Conservation (phyloP, 129 eudicot genomes). For the Sambucus nigra region DNA sequence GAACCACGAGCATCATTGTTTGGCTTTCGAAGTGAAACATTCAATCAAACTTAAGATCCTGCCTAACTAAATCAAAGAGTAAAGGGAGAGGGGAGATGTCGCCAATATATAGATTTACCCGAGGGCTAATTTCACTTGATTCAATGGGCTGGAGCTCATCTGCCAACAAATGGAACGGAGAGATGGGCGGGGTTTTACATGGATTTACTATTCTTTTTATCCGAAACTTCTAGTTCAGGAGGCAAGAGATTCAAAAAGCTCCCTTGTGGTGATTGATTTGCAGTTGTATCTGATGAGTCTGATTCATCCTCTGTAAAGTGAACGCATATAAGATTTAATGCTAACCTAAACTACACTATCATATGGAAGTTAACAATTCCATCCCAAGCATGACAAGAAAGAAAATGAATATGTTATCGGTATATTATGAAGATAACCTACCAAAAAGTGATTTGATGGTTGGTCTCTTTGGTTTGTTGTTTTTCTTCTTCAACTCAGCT, state of each 20-base stretch:
- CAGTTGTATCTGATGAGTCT: conserved; percentile 43
- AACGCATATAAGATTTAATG: not conserved
- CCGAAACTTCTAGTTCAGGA: conserved; percentile 35
- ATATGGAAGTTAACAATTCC: not conserved
- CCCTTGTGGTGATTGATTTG: conserved; percentile 28
- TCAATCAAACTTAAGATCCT: not conserved
- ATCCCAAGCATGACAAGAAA: not conserved
- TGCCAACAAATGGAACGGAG: not conserved
- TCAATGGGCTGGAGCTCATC: not conserved
- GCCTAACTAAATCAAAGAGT: conserved; percentile 1
- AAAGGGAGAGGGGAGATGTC: not conserved
- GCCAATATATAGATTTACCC: not conserved
- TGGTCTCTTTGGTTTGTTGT: conserved; percentile 75
- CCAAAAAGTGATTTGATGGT: conserved; percentile 80
- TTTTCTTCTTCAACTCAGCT: conserved; percentile 95
- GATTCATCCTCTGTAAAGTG: conserved; percentile 49
- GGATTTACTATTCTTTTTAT: conserved; percentile 19
- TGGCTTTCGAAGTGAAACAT: not conserved
- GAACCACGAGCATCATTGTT: not conserved
- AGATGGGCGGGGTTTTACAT: conserved; percentile 8
- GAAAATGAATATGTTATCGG: no score
- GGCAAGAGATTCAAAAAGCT: conserved; percentile 42
- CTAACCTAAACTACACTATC: no score
- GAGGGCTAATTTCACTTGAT: not conserved
- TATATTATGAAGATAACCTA: conserved; percentile 15